phyloP scores from a whole-genome alignment of 2,329 filamentous ascomycete species.

The Diaporthe aspalathi region DNA sequence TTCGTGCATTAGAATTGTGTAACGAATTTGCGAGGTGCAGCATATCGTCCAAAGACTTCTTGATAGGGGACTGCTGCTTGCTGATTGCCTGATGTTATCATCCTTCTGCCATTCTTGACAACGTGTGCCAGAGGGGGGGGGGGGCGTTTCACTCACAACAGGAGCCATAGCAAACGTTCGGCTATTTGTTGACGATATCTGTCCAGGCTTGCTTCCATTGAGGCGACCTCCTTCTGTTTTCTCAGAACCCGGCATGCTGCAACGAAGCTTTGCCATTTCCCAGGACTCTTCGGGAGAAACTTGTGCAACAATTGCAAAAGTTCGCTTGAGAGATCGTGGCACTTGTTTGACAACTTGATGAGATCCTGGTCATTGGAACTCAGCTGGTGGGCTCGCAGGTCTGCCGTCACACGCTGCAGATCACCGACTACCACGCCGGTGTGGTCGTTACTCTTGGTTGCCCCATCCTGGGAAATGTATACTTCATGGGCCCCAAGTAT shows the following conservation, averaged over 20 bases:
- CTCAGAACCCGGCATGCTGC: conserved; percentile 13
- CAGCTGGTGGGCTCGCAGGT: background rate
- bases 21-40: background rate
- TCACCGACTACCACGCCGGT: conserved; percentile 20
- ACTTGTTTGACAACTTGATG: background rate
- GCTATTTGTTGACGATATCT: conserved; percentile 20
- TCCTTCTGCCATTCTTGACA: too few relatives aligned
- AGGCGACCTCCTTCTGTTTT: conserved; percentile 13
- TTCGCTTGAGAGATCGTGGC: background rate
- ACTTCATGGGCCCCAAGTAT: background rate
- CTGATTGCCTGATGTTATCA: background rate
- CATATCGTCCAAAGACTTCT: conserved; percentile 12
- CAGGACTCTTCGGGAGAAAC: conserved; percentile 2
- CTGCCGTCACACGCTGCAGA: conserved; percentile 5
- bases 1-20: background rate
- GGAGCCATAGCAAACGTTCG: conserved; percentile 7
- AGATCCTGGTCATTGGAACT: background rate
- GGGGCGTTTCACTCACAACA: background rate
- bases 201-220: background rate
- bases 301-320: conserved; percentile 7
- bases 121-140: too few relatives aligned
- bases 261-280: conserved; percentile 24
- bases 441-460: conserved; percentile 2
- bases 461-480: conserved; percentile 1
- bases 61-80: conserved; percentile 22